Evolutionary conservation across 352 stramenopile genomes (phyloP).

Genomic region (Globisporangium abappressorium): DNA sequence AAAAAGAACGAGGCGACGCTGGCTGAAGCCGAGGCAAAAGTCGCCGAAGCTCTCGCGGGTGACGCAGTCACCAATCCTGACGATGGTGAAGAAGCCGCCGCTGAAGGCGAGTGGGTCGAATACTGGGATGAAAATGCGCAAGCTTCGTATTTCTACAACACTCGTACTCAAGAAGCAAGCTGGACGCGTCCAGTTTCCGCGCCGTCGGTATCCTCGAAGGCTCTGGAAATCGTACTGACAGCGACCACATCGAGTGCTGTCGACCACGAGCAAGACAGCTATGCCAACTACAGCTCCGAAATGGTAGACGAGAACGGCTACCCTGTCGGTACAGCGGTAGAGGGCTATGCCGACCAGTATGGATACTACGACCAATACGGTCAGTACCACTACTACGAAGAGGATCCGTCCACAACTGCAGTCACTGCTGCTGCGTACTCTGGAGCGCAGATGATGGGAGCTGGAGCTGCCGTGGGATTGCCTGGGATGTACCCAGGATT

Average conservation of each 20-base stretch:
- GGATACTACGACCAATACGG: constrained; percentile 81
- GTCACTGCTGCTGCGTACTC: constrained; percentile 12
- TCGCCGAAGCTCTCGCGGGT: constrained; percentile 36
- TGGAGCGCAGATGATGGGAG: constrained; percentile 26
- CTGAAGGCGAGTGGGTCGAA: constrained; percentile 80
- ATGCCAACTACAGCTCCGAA: constrained; percentile 16
- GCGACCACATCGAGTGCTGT: constrained; percentile 23
- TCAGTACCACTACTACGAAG: constrained; percentile 84
- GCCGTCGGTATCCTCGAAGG: constrained; percentile 23
- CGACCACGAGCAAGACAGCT: constrained; percentile 43
- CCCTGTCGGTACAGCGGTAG: constrained; percentile 14
- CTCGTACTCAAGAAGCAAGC: constrained; percentile 81
- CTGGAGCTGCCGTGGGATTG: constrained; percentile 13
- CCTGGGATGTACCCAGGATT: constrained; percentile 50
- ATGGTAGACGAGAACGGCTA: constrained; percentile 33
- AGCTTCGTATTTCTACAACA: constrained; percentile 89
- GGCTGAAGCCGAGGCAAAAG: constrained; percentile 55
- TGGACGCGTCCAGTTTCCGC: constrained; percentile 70
- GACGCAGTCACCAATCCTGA: constrained; percentile 8
- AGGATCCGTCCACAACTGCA: constrained; percentile 17
- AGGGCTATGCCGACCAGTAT: constrained; percentile 67
- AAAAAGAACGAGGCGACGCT: constrained; percentile 64
- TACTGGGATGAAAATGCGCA: constrained; percentile 90
- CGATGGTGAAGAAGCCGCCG: constrained; percentile 8
- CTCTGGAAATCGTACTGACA: constrained; percentile 34